Conservation (phyloP, 2,329 filamentous ascomycete genomes). For the Ascochyta clinopodiicola region DNA sequence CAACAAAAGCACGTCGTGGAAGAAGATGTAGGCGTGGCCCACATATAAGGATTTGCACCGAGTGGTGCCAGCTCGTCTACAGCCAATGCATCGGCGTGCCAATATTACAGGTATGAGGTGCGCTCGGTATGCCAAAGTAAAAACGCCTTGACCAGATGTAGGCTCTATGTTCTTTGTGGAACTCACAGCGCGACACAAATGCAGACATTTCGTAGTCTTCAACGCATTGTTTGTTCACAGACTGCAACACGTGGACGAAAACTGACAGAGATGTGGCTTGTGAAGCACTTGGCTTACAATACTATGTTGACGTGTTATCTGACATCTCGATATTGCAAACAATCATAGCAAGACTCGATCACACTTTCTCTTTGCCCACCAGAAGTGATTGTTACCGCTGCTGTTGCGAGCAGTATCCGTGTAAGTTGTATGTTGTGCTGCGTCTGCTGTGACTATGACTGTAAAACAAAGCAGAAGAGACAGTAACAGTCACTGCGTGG, state of each 20-base stretch:
- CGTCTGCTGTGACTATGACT: not conserved
- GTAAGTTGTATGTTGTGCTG: not conserved
- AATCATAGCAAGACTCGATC: not conserved
- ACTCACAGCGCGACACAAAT: not conserved
- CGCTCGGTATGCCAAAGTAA: not conserved
- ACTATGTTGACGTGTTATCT: not conserved
- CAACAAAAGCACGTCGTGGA: not conserved
- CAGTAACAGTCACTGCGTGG: conserved; percentile 4
- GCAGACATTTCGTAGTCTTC: no score
- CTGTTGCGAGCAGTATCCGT: not conserved
- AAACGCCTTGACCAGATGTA: not conserved
- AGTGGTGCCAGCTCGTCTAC: not conserved
- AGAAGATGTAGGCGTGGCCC: conserved; percentile 1
- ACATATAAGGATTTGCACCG: not conserved
- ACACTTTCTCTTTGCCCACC: not conserved
- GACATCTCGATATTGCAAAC: not conserved
- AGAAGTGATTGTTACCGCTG: not conserved
- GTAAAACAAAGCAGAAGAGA: not conserved
- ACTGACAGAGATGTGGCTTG: not conserved
- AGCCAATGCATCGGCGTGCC: conserved; percentile 5
- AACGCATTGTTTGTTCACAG: no score
- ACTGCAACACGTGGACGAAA: no score
- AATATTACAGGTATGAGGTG: not conserved
- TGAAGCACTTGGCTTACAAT: not conserved
- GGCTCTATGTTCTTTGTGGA: not conserved